Evolutionary conservation across 2,329 filamentous ascomycete species (phyloP), one percentile per base, ranked within the genome.

Genomic region (Dactylellina parvicollis): DNA sequence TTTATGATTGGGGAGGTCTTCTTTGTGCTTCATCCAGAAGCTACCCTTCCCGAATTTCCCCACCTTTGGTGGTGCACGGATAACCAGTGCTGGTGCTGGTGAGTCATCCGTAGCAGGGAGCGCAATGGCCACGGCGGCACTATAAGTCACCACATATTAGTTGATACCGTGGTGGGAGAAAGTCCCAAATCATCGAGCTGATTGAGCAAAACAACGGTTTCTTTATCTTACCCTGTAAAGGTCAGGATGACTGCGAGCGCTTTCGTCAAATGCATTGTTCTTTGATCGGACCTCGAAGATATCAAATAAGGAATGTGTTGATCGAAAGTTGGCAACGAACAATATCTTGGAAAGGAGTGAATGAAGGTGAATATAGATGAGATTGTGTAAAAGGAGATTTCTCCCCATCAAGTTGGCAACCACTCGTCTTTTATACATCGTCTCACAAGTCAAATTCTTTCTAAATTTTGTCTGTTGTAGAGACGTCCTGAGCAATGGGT

Each of bases 171-270:
- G 4, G 8, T 42, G n/a, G 8, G 38, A 42, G n/a, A 4, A 9
- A 10, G 16, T 14, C 16, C 14, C 46, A 26, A n/a, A n/a, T n/a
- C n/a, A n/a, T n/a, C n/a, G n/a, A n/a, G n/a, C n/a, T n/a, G n/a
- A n/a, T n/a, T n/a, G n/a, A n/a, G n/a, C n/a, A n/a, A n/a, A n/a
- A n/a, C n/a, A n/a, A n/a, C n/a, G n/a, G n/a, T n/a, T n/a, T n/a
- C n/a, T n/a, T n/a, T n/a, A n/a, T n/a, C n/a, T n/a, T 49, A 49
- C 46, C 46, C 22, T 30, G 46, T 28, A 12, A 49, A n/a, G 20
- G 22, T 26, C 46, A 49, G 10, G 4, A 26, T 24, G 2, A 49
- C 22, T 4, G 46, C 46, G 7, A 49, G 10, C 12, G 46, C 24
- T 18, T 49, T 49, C 22, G 22, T 26, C 5, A 49, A 28, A 4